A percentile compares a stretch with the other conserved stretches of the same genome.
Conservation (phyloP, 164 flowering plant genomes). For the Vitis rotundifolia region DNA sequence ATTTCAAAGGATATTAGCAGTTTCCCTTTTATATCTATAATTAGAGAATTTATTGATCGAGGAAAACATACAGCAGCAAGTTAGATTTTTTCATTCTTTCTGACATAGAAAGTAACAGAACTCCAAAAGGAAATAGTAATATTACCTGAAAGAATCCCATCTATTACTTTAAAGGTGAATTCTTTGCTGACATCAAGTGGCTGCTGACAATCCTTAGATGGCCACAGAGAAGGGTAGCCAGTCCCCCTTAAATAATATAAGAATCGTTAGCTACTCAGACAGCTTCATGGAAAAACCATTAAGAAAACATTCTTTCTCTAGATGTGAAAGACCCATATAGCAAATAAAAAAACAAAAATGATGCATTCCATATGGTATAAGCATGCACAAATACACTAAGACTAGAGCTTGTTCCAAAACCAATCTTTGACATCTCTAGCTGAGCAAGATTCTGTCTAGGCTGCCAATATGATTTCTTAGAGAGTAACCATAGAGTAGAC, state of each 20-base stretch:
- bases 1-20: background rate
- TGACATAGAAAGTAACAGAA: slow-evolving; percentile 7
- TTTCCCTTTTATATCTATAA: background rate
- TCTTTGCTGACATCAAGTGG: slow-evolving; percentile 97
- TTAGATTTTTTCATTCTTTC: background rate
- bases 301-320: background rate
- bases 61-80: background rate
- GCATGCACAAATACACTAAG: background rate
- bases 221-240: slow-evolving; percentile 88
- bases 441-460: background rate
- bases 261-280: slow-evolving; percentile 9
- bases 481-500: no score
- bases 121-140: background rate
- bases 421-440: background rate
- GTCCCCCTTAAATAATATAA: slow-evolving; percentile 55
- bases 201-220: slow-evolving; percentile 67
- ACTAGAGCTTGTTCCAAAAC: background rate
- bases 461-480: no score
- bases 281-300: background rate
- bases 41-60: background rate
- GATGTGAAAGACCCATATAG: background rate
- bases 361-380: no score
- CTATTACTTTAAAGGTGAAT: slow-evolving; percentile 80
- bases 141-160: slow-evolving; percentile 87
- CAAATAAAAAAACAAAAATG: background rate